These are phyloP conservation scores for Rhizopus sp. DNA, from an alignment of 371 early-diverging fungal genomes.

Conservation along the genomic window DNA sequence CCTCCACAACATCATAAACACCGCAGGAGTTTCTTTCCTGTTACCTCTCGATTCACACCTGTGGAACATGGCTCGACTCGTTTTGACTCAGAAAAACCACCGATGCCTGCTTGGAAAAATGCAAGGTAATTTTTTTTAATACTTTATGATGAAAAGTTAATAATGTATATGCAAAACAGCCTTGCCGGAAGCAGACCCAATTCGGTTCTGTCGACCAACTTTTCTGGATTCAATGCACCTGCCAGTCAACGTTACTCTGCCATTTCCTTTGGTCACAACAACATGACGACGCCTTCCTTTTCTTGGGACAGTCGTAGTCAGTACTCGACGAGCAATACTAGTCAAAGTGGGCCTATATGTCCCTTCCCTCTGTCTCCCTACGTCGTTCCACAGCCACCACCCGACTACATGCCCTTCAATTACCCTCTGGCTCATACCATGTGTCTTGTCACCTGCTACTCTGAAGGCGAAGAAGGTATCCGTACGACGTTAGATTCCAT, in stretches of 20 bases:
- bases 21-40: constrained; percentile 43
- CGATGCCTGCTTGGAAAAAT: constrained; percentile 43
- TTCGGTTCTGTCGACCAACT: constrained; percentile 8
- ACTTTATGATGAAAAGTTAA: not conserved
- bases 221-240: constrained; percentile 12
- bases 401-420: constrained; percentile 65
- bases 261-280: constrained; percentile 11
- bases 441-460: constrained; percentile 86
- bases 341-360: constrained; percentile 17
- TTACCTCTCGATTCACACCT: constrained; percentile 47
- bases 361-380: constrained; percentile 44
- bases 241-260: constrained; percentile 13
- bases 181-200: constrained; percentile 13
- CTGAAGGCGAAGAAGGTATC: constrained; percentile 89
- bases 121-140: constrained; percentile 8
- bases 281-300: constrained; percentile 10
- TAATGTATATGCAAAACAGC: not conserved
- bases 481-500: constrained; percentile 95
- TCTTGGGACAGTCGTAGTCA: constrained; percentile 26
- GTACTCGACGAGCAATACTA: constrained; percentile 14
- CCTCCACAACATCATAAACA: constrained; percentile 11
- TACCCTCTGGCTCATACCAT: constrained; percentile 74
- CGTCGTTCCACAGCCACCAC: constrained; percentile 49
- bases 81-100: constrained; percentile 34
- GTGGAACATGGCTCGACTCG: constrained; percentile 46